phyloP scores from a whole-genome alignment of 2,329 filamentous ascomycete species.

The Venturia nashicola region DNA sequence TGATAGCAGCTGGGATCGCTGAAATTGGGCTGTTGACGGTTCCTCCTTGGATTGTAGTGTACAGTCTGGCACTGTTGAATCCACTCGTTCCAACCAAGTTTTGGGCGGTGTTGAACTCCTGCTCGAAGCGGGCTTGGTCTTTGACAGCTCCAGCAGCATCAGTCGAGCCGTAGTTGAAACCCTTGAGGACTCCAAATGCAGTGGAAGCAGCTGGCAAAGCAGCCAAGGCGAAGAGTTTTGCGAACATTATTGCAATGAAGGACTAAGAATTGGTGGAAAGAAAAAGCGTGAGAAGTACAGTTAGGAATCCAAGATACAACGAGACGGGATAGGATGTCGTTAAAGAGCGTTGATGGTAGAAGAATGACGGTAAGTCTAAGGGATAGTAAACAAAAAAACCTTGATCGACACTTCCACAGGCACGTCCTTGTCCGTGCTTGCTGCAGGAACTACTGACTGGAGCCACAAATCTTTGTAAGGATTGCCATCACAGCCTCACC shows the following conservation, averaged over 20 bases:
- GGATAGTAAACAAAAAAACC: neutral
- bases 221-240: conserved; percentile 22
- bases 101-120: conserved; percentile 55
- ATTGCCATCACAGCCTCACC: neutral
- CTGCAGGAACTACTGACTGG: neutral
- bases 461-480: neutral
- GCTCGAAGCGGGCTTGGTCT: conserved; percentile 52
- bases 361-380: neutral
- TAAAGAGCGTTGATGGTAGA: neutral
- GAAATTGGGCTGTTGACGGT: conserved; percentile 52
- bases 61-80: conserved; percentile 61
- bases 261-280: neutral
- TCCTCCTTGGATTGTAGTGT: conserved; percentile 61
- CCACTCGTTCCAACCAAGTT: conserved; percentile 50
- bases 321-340: neutral
- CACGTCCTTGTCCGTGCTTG: neutral
- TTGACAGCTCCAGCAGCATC: conserved; percentile 50
- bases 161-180: conserved; percentile 63
- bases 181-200: conserved; percentile 33
- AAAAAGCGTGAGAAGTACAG: neutral
- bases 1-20: conserved; percentile 70
- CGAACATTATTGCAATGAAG: conserved; percentile 20
- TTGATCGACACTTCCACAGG: neutral
- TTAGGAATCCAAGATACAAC: neutral
- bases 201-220: conserved; percentile 27